Evolutionary conservation across 495 filamentous ascomycete genomes (phyloP).

Genomic region (Annulohypoxylon bovei): DNA sequence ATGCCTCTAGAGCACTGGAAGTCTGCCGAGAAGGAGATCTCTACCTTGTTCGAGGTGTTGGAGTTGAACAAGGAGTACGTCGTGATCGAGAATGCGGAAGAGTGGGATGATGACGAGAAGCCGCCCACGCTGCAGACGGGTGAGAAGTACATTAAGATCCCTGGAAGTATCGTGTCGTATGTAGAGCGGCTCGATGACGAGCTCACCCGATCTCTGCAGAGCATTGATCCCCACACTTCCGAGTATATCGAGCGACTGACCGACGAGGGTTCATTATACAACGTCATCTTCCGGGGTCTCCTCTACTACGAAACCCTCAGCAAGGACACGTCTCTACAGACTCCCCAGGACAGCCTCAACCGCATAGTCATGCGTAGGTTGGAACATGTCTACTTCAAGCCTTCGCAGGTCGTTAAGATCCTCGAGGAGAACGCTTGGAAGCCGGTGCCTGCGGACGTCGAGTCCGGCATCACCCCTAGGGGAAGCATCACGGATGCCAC

Average conservation of each 20-base stretch:
- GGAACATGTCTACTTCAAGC: slow-evolving; percentile 99
- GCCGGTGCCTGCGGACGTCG: slow-evolving; percentile 72
- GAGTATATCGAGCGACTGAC: slow-evolving; percentile 96
- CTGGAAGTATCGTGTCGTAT: slow-evolving; percentile 93
- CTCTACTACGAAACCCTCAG: slow-evolving; percentile 86
- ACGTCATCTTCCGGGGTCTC: slow-evolving; percentile 83
- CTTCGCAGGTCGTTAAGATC: slow-evolving; percentile 88
- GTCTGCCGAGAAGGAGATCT: slow-evolving; percentile 85
- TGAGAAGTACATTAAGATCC: slow-evolving; percentile 82
- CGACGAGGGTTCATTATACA: slow-evolving; percentile 93
- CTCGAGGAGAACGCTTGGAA: slow-evolving; percentile 95
- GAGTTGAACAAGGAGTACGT: slow-evolving; percentile 80
- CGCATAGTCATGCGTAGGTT: slow-evolving; percentile 91
- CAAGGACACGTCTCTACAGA: slow-evolving; percentile 74
- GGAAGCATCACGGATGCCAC: slow-evolving; percentile 69
- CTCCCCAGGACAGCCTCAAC: slow-evolving; percentile 84
- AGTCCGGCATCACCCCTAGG: slow-evolving; percentile 84
- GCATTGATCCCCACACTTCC: slow-evolving; percentile 97
- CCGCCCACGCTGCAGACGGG: slow-evolving; percentile 74
- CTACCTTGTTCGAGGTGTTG: slow-evolving; percentile 77
- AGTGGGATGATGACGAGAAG: slow-evolving; percentile 99
- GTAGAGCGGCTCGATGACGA: slow-evolving; percentile 97
- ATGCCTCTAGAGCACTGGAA: slow-evolving; percentile 99
- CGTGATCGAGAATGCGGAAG: slow-evolving; percentile 89
- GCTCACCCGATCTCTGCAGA: slow-evolving; percentile 93